Conservation (phyloP, 495 filamentous ascomycete genomes). For the Penicillium herquei region DNA sequence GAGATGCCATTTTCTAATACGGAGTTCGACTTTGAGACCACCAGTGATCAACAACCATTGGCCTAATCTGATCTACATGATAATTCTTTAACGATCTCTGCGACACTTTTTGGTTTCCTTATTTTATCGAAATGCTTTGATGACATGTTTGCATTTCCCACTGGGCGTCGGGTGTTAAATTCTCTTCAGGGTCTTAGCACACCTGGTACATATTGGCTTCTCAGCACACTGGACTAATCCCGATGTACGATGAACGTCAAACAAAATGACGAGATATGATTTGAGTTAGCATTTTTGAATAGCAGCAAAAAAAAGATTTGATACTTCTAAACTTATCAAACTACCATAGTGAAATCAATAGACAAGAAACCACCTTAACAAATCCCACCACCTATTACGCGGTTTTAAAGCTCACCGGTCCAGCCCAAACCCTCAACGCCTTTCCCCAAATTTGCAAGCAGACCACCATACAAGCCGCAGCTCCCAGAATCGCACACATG, state of each 20-base stretch:
- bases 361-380: not conserved
- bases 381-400: not conserved
- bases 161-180: constrained; percentile 4
- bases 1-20: not conserved
- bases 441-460: constrained; percentile 46
- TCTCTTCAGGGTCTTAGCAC: not conserved
- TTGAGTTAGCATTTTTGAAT: not conserved
- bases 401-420: constrained; percentile 20
- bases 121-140: not conserved
- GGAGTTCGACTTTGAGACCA: not conserved
- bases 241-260: not conserved
- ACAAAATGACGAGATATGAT: constrained; percentile 4
- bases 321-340: not conserved
- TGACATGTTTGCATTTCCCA: constrained; percentile 10
- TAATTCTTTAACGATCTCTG: not conserved
- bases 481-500: constrained; percentile 45
- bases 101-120: not conserved
- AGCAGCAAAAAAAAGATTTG: not conserved
- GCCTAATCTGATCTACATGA: not conserved
- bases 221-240: not conserved
- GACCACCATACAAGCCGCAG: constrained; percentile 40
- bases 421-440: constrained; percentile 33
- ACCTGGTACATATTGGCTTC: constrained; percentile 5
- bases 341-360: not conserved
- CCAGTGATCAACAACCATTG: constrained; percentile 15